Evolutionary conservation across 768 basidiomycete species (phyloP).

Genomic region (Collybiopsis luxurians): DNA sequence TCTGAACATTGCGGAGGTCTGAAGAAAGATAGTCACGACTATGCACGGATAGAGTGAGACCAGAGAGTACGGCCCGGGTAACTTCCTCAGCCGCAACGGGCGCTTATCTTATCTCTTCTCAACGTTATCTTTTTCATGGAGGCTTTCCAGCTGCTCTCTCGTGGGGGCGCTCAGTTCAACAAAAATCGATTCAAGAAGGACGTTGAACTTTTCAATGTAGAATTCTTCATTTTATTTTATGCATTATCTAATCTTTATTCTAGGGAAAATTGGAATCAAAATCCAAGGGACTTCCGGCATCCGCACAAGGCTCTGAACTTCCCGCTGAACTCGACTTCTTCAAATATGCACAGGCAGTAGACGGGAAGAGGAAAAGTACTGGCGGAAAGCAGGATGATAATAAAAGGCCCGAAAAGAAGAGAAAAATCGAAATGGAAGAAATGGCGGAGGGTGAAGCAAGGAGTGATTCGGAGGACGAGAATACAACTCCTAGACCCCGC

Average conservation of each 20-base stretch:
- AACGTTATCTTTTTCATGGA: constrained; percentile 50
- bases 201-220: constrained; percentile 66
- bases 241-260: constrained; percentile 6
- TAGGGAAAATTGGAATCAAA: constrained; percentile 17
- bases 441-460: constrained; percentile 9
- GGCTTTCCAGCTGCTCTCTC: constrained; percentile 85
- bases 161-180: constrained; percentile 82
- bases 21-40: too few species aligned
- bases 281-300: constrained; percentile 14
- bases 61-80: too few species aligned
- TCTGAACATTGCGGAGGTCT: too few species aligned
- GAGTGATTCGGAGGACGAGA: constrained; percentile 16
- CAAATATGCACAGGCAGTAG: constrained; percentile 67
- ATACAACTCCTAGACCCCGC: constrained; percentile 26
- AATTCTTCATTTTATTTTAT: constrained; percentile 14
- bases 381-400: constrained; percentile 6
- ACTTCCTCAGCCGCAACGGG: not conserved
- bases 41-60: too few species aligned
- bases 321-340: constrained; percentile 90
- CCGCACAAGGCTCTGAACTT: constrained; percentile 45
- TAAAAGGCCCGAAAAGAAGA: constrained; percentile 12
- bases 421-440: constrained; percentile 8
- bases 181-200: constrained; percentile 72
- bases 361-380: constrained; percentile 48
- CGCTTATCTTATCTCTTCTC: not conserved